These are phyloP conservation scores for Paxillus ammoniavirescens DNA, from an alignment of 768 basidiomycete genomes.

Conservation along the genomic window DNA sequence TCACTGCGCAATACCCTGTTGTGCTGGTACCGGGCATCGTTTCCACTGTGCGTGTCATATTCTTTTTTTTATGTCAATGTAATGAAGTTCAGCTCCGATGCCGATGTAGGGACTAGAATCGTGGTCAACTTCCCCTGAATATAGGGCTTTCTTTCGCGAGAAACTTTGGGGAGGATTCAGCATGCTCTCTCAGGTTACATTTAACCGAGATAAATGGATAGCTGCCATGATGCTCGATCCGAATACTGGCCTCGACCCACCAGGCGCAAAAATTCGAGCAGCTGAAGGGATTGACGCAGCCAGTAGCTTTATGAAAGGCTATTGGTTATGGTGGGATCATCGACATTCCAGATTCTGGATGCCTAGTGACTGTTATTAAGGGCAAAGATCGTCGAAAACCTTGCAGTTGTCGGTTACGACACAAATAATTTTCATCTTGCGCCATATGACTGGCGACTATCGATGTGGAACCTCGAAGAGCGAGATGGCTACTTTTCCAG, in stretches of 20 bases:
- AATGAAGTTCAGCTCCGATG: neutral
- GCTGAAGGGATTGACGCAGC: conserved; percentile 93
- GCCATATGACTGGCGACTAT: conserved; percentile 89
- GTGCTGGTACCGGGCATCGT: conserved; percentile 89
- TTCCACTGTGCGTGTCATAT: conserved; percentile 60
- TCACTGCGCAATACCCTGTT: conserved; percentile 73
- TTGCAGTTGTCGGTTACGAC: conserved; percentile 91
- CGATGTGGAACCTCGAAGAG: conserved; percentile 88
- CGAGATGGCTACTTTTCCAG: conserved; percentile 88
- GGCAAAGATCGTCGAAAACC: conserved; percentile 92
- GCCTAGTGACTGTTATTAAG: conserved; percentile 32
- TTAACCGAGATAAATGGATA: conserved; percentile 89
- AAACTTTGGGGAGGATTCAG: conserved; percentile 77
- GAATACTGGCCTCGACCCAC: conserved; percentile 86
- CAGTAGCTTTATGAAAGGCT: conserved; percentile 82
- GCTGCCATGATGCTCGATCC: conserved; percentile 88
- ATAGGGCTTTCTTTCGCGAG: conserved; percentile 89
- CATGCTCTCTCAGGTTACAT: conserved; percentile 81
- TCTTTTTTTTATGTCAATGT: neutral
- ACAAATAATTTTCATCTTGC: conserved; percentile 84
- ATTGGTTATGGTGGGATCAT: conserved; percentile 80
- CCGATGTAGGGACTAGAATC: conserved; percentile 74
- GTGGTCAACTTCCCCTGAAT: conserved; percentile 88
- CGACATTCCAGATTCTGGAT: neutral
- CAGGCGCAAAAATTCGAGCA: conserved; percentile 81